phyloP scores from a whole-genome alignment of 805 yeast genomes.

The Candida silvicultrix region DNA sequence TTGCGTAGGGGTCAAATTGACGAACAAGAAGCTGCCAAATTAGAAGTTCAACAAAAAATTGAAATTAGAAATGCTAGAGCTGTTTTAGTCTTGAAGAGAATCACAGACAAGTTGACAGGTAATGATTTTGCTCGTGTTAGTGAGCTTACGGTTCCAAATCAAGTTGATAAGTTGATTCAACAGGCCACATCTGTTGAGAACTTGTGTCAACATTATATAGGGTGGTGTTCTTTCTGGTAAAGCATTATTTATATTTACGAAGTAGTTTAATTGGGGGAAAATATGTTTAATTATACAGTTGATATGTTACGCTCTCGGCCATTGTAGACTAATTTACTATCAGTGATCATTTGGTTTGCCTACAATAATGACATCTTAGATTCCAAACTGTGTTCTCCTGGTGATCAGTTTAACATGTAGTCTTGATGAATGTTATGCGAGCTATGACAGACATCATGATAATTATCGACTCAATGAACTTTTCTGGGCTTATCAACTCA shows the following conservation, averaged over 20 bases:
- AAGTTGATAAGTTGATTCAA: slow-evolving; percentile 88
- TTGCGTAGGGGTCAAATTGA: slow-evolving; percentile 69
- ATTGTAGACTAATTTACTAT: too few species aligned
- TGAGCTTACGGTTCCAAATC: slow-evolving; percentile 77
- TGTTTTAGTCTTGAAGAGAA: slow-evolving; percentile 79
- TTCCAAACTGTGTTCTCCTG: too few species aligned
- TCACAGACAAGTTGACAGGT: slow-evolving; percentile 89
- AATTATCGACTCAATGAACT: too few species aligned
- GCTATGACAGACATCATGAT: too few species aligned
- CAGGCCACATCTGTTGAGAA: slow-evolving; percentile 97
- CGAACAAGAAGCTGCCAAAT: slow-evolving; percentile 65
- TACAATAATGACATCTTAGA: too few species aligned
- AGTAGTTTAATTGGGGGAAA: neutral
- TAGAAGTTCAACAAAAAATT: slow-evolving; percentile 62
- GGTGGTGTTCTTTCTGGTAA: slow-evolving; percentile 99
- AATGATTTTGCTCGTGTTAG: slow-evolving; percentile 75
- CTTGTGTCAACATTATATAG: slow-evolving; percentile 92
- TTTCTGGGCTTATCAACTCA: too few species aligned
- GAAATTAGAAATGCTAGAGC: slow-evolving; percentile 87
- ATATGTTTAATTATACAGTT: neutral
- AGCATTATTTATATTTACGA: too few species aligned
- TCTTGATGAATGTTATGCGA: too few species aligned
- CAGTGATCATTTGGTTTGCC: too few species aligned
- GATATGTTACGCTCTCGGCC: neutral
- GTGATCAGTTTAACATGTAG: too few species aligned